Evolutionary conservation across 768 basidiomycete genomes (phyloP).

Genomic region (Lentinula boryana): DNA sequence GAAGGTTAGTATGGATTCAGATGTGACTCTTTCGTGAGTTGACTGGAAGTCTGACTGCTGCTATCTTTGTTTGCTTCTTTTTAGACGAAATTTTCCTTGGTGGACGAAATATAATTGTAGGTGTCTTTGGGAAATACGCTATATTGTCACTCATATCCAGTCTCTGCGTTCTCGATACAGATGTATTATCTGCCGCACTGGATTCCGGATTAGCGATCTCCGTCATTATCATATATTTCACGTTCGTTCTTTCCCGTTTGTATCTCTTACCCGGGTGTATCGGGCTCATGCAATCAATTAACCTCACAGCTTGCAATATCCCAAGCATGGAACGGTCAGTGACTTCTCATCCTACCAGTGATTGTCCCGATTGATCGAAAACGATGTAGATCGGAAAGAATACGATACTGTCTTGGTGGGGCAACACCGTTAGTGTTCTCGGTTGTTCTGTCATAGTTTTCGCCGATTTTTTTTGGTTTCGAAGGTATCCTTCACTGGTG

Average conservation of each 20-base stretch:
- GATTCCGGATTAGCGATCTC: constrained; percentile 64
- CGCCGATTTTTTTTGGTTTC: neutral
- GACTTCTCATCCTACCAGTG: neutral
- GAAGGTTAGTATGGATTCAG: constrained; percentile 31
- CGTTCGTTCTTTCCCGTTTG: neutral
- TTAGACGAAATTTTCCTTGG: constrained; percentile 46
- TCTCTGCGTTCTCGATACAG: constrained; percentile 25
- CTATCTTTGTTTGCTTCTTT: neutral
- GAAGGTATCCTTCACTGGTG: neutral
- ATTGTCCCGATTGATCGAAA: neutral
- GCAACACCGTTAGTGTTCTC: neutral
- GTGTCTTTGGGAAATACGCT: constrained; percentile 6
- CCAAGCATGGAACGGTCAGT: constrained; percentile 2
- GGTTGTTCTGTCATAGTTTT: neutral
- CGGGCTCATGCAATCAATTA: neutral
- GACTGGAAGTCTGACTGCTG: too few relatives aligned
- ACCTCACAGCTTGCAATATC: constrained; percentile 6
- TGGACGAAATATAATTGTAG: constrained; percentile 79
- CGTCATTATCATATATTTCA: constrained; percentile 50
- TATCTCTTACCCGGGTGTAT: neutral
- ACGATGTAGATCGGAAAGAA: constrained; percentile 3
- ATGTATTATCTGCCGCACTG: constrained; percentile 67
- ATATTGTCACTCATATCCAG: neutral
- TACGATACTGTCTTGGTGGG: constrained; percentile 7
- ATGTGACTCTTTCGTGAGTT: neutral